Base-by-base conservation (phyloP, 2,329 filamentous ascomycete species). In the Grosmannia clavigera region DNA sequence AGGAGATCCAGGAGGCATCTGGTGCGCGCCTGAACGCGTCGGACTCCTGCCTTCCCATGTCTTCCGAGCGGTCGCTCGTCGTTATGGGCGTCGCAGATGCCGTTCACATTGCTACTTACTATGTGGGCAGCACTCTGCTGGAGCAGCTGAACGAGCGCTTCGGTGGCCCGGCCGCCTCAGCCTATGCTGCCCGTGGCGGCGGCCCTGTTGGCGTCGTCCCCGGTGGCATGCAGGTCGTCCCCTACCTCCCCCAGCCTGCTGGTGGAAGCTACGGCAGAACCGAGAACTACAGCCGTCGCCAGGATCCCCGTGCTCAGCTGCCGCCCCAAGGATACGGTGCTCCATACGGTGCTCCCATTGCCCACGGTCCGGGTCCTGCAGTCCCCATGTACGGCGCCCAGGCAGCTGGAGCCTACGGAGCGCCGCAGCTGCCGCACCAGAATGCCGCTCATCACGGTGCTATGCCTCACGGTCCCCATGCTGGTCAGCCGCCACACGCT, bases 151-250 rank as follows among this genome's bases (percentile, higher is more conserved):
- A 94, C 58, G 94, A 99, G 72, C 86, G 94, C 51, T 99, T 97
- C 67, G 92, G 94, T 58, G 94, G 94, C 6, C 92, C 94, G 25
- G 91, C 91, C 61, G 92, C 94, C 57, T 99, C 94, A n/a, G 92
- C 94, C 35, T 99, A 99, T 71, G 94, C 94, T 55, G 96, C 92
- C 55, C 86, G 94, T 65, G 96, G 90, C 69, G 94, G 94, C 64
- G 92, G 90, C 57, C 92, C 94, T 57, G 90, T 92, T 61, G 92
- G 92, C 58, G 90, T 92, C 40, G 90, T 97, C 19, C 94, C 94
- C 27, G 94, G 94, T 62, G 94, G 94, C 63, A 96, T 99, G 91
- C 94, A 97, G 73, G 94, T 99, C 57, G 91, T 97, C n/a, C 94
- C 94, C 6, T 99, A 99, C 72, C 88, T 90, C 61, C 94, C 94